Evolutionary conservation across 768 basidiomycete species (phyloP).

Genomic region (Termitomyces sp.): DNA sequence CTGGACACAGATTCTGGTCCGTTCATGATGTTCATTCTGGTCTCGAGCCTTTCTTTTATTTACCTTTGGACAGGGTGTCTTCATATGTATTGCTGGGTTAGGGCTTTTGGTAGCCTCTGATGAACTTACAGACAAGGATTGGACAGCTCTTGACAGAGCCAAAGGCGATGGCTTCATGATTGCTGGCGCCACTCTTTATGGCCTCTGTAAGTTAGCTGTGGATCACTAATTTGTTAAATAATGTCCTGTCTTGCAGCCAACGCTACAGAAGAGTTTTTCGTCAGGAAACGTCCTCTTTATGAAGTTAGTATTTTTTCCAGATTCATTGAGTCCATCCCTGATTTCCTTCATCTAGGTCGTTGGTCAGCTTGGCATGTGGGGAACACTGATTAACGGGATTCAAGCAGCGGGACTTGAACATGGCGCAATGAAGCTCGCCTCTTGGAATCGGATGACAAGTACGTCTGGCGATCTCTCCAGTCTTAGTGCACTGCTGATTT

Average conservation of each 20-base stretch:
- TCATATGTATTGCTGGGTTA: constrained; percentile 71
- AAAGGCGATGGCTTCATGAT: constrained; percentile 89
- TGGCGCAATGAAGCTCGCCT: constrained; percentile 54
- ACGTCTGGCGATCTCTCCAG: constrained; percentile 20
- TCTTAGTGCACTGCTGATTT: constrained; percentile 1
- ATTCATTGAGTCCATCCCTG: neutral
- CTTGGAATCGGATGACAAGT: constrained; percentile 76
- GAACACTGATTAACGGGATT: constrained; percentile 72
- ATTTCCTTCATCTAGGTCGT: constrained; percentile 47
- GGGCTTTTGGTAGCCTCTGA: constrained; percentile 81
- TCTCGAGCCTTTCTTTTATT: neutral
- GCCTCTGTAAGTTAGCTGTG: constrained; percentile 59
- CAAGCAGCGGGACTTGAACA: constrained; percentile 79
- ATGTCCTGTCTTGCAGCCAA: constrained; percentile 50
- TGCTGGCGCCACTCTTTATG: constrained; percentile 80
- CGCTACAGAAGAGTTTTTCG: constrained; percentile 86
- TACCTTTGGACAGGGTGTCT: constrained; percentile 48
- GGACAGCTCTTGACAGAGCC: constrained; percentile 56
- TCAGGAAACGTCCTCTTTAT: constrained; percentile 74
- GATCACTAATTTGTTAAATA: neutral
- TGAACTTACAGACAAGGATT: constrained; percentile 73
- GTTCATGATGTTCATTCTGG: constrained; percentile 13
- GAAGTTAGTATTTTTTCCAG: constrained; percentile 39
- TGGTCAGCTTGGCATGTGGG: constrained; percentile 85
- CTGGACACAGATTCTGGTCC: constrained; percentile 77